These are phyloP conservation scores for Aureobasidium mangrovei DNA, from an alignment of 2,329 filamentous ascomycete species.

Conservation along the genomic window DNA sequence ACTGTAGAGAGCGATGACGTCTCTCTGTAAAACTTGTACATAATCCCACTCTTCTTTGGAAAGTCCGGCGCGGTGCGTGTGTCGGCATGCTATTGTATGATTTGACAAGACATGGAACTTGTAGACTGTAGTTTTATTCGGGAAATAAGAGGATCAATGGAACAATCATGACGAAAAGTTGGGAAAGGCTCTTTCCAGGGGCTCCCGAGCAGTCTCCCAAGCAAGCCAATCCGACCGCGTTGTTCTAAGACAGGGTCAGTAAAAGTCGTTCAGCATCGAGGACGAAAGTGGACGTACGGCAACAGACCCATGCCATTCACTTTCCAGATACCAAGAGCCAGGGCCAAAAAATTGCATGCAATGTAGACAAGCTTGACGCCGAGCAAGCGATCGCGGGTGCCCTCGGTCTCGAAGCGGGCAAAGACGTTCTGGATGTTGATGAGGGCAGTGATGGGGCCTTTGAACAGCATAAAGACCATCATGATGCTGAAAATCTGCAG, in stretches of 20 bases:
- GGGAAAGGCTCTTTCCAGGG: slow-evolving; percentile 51
- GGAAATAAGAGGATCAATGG: not conserved
- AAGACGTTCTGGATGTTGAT: slow-evolving; percentile 81
- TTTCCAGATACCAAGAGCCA: slow-evolving; percentile 89
- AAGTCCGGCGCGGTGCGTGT: not conserved
- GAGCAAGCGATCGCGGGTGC: slow-evolving; percentile 63
- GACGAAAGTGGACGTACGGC: slow-evolving; percentile 52
- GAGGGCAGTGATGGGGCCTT: slow-evolving; percentile 82
- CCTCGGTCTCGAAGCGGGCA: slow-evolving; percentile 77
- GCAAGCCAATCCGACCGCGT: slow-evolving; percentile 96
- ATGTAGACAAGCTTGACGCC: slow-evolving; percentile 84
- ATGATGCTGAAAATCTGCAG: slow-evolving; percentile 99
- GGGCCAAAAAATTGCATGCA: slow-evolving; percentile 71
- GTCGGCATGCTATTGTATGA: not conserved
- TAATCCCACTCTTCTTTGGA: not conserved
- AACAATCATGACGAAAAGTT: slow-evolving; percentile 14
- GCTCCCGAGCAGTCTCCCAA: slow-evolving; percentile 72
- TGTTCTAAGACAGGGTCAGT: slow-evolving; percentile 49
- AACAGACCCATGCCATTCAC: slow-evolving; percentile 92
- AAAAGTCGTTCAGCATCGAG: not conserved
- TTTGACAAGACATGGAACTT: not conserved
- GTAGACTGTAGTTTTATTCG: not conserved
- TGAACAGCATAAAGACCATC: slow-evolving; percentile 99
- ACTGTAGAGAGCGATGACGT: slow-evolving; percentile 21
- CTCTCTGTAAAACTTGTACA: not conserved